phyloP scores from a whole-genome alignment of 352 stramenopile species.

The Elongisporangium prolatum region DNA sequence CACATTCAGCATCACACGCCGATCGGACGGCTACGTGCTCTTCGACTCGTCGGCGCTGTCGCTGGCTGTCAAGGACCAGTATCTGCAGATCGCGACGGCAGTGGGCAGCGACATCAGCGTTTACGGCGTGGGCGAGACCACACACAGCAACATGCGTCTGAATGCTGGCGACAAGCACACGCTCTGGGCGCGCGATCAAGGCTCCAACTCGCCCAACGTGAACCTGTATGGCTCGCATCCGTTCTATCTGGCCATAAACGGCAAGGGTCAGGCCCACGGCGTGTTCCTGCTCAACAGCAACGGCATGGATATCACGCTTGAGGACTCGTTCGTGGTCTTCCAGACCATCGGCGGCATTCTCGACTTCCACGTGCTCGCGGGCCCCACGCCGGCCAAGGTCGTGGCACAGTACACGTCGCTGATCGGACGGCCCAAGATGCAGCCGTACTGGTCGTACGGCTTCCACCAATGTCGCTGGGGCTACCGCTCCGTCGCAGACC shows the following conservation, averaged over 20 bases:
- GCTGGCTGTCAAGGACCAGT: conserved; percentile 44
- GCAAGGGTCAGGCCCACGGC: conserved; percentile 30
- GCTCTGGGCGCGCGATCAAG: conserved; percentile 33
- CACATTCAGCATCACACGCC: conserved; percentile 30
- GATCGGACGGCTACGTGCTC: conserved; percentile 28
- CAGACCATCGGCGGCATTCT: conserved; percentile 43
- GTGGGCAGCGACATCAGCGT: conserved; percentile 18
- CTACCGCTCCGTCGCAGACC: conserved; percentile 17
- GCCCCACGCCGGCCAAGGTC: conserved; percentile 31
- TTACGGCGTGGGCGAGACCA: conserved; percentile 50
- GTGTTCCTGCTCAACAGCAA: conserved; percentile 55
- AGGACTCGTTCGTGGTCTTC: conserved; percentile 31
- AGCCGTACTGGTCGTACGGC: conserved; percentile 61
- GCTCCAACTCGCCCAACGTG: conserved; percentile 22
- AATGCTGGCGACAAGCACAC: conserved; percentile 39
- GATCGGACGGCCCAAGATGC: conserved; percentile 41
- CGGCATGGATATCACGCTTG: conserved; percentile 54
- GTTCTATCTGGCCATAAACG: conserved; percentile 41
- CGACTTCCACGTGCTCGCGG: conserved; percentile 53
- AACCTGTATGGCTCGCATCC: conserved; percentile 60
- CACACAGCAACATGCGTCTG: conserved; percentile 22
- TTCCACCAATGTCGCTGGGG: conserved; percentile 59
- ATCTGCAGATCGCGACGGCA: conserved; percentile 42
- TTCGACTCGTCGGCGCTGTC: conserved; percentile 41
- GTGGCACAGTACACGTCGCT: conserved; percentile 45